phyloP scores from a whole-genome alignment of 345 rosid genomes.

The Hevea brasiliensis region DNA sequence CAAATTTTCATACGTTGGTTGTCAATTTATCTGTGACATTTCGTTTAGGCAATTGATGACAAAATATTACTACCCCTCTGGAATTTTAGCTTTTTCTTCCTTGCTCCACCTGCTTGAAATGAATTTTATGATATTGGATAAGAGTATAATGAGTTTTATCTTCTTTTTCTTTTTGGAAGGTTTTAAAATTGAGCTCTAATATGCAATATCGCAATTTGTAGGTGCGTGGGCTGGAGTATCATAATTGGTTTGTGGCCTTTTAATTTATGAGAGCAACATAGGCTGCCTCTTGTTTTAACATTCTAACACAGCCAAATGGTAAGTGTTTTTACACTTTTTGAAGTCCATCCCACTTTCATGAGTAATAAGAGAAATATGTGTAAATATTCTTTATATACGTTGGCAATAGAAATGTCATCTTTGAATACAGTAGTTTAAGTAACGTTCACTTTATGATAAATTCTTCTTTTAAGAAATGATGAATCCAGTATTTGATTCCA shows the following conservation, averaged over 20 bases:
- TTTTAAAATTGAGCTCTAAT: neutral
- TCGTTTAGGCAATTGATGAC: neutral
- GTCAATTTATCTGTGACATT: neutral
- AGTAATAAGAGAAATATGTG: neutral
- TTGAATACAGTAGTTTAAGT: neutral
- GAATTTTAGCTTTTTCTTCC: neutral
- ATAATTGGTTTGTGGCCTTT: neutral
- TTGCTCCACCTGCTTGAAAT: neutral
- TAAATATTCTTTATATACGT: neutral
- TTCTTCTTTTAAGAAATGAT: neutral
- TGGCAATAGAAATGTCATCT: neutral
- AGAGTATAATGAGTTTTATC: neutral
- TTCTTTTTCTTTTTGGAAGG: neutral
- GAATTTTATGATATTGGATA: neutral
- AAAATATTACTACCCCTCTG: constrained; percentile 1
- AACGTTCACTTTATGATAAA: neutral
- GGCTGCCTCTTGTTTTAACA: neutral
- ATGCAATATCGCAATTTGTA: neutral
- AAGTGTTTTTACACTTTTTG: no score
- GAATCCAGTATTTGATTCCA: no score
- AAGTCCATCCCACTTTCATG: neutral
- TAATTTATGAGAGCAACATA: neutral
- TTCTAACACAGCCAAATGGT: neutral
- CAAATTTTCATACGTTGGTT: no score
- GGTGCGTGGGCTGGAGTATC: neutral